Evolutionary conservation across 2,329 filamentous ascomycete species (phyloP), one percentile per base, ranked within the genome.

Genomic region (Penicillium sp.): DNA sequence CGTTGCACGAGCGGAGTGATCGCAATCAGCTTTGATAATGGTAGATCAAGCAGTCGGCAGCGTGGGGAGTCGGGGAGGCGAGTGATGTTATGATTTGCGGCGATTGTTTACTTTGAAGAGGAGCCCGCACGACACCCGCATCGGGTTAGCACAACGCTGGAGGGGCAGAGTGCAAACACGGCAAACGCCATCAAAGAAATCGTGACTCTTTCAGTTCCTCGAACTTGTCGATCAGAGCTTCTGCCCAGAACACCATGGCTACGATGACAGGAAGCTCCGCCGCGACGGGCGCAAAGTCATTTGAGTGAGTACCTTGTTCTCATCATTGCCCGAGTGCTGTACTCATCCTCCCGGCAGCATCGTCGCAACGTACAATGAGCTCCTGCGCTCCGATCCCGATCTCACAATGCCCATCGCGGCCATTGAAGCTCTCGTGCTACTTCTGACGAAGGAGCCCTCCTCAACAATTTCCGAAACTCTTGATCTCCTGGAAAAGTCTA

Each of bases 361-460:
- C 55, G 84, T 88, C 61, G 74, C 79, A 50, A 82, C 83, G 42
- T 89, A 89, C 76, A 79, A 82, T 63, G 74, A 78, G 44, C 80
- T 88, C 44, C 80, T 89, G 54, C 68, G 68, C 52, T 79, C 82
- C 46, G 91, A 97, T 70, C 81, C 88, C 10, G 89, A 95, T 56
- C 81, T 97, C 47, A 96, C 92, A 31, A 96, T 96, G 84, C 92
- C 94, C 57, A 89, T 99, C 49, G 94, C 94, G 18, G 91, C 92
- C 53, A 96, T 96, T 68, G 90, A 95, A 75, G 86, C 91, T 25
- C 81, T 99, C 53, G 94, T 97, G 61, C 84, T 88, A 67, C 87
- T 94, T 54, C 88, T 97, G 53, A 86, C 87, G 66, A 82, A 88
- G 58, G 88, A 86, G 41, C 85, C 86, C 56, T 87, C 90, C 6